Evolutionary conservation across 2,329 filamentous ascomycete species (phyloP).

Genomic region (Juglanconis juglandina): DNA sequence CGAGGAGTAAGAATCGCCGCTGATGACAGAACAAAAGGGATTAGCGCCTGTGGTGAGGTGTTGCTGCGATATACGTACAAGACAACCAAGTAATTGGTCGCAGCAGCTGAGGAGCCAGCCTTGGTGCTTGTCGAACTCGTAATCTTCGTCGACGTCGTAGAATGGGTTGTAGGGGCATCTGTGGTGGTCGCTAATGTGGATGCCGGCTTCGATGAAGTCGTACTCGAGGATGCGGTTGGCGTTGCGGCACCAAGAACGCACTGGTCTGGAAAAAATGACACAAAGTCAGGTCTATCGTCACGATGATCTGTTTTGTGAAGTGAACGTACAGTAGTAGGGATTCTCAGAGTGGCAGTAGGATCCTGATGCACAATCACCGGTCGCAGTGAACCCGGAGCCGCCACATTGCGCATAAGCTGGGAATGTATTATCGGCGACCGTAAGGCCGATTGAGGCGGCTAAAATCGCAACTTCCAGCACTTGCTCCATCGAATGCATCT

Average conservation of each 20-base stretch:
- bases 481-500: neutral
- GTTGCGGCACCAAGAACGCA: constrained; percentile 5
- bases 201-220: neutral
- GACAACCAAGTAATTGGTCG: constrained; percentile 1
- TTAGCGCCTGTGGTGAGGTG: neutral
- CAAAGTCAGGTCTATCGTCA: neutral
- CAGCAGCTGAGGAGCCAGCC: neutral
- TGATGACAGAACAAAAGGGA: neutral
- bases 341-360: constrained; percentile 10
- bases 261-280: neutral
- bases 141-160: neutral
- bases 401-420: constrained; percentile 7
- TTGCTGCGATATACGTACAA: neutral
- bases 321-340: neutral
- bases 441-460: neutral
- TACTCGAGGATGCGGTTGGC: neutral
- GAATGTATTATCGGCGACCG: neutral
- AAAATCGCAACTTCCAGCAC: neutral
- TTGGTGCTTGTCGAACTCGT: neutral
- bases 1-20: constrained; percentile 7
- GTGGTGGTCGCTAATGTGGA: neutral
- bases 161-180: neutral
- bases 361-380: constrained; percentile 5
- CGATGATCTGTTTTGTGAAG: neutral
- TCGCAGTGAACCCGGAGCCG: neutral